Evolutionary conservation across 116 monocot species (phyloP), one percentile per base, ranked within the genome.

Genomic region (Cymodocea nodosa): DNA sequence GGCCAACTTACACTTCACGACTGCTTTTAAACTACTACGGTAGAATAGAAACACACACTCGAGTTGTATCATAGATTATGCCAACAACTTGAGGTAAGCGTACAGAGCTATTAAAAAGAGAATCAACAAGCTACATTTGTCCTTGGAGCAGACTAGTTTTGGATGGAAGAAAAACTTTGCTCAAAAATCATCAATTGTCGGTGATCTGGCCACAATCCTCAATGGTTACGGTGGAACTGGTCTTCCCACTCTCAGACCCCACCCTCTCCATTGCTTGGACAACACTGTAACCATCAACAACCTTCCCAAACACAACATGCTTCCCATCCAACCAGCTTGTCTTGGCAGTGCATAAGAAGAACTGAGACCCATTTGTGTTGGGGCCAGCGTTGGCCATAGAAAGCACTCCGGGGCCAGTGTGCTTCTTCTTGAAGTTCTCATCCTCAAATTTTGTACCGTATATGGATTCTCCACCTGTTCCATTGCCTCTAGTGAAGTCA

Each of bases 321-420:
- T 73, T 81, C 2, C 70, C 73, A 36, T 81, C 81, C 25, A 81
- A 60, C 81, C 81, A 81, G 3, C 68, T 13, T 2, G 77, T 81
- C 62, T 25, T 69, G 1, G 15, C 64, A 5, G 77, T 81, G 70
- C 81, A 81, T 17, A 81, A 77, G 52, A 81, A 76, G 77, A 77
- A 81, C 73, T 81, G 77, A 30, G 81, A 81, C 23, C 77, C 80
- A 51, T 80, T 80, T 8, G 76, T 76, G 72, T 76, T 60, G 58
- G 62, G 68, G 5, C 80, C 80, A 4, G 80, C 62, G 52, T 80
- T 80, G 23, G 80, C 80, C 80, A 80, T 80, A 23, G 80, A 80
- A 8, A 80, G 80, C 37, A 80, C 49, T 10, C 80, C 80, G 0
- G 80, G 80, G 18, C 76, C 72, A 10, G 72, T 73, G 76, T 80